Evolutionary conservation across 768 basidiomycete species (phyloP).

Genomic region (Krasilnikovozyma curviuscula): DNA sequence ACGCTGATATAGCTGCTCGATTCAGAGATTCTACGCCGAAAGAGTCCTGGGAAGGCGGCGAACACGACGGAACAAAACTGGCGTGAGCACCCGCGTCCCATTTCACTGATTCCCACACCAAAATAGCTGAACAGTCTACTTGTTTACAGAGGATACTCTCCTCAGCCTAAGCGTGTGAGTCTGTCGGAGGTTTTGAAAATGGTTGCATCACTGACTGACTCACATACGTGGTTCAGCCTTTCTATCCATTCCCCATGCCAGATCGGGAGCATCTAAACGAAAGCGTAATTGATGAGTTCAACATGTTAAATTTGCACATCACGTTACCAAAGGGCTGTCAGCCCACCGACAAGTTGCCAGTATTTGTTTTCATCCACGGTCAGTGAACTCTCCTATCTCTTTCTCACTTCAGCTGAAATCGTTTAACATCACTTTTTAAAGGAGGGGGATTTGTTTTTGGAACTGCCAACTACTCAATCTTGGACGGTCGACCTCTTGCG

Average conservation of each 20-base stretch:
- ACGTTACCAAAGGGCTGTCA: slow-evolving; percentile 1
- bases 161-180: slow-evolving; percentile 5
- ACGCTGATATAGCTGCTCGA: slow-evolving; percentile 1
- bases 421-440: no score
- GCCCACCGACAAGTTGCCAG: not conserved
- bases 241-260: slow-evolving; percentile 12
- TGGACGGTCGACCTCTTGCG: slow-evolving; percentile 3
- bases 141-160: not conserved
- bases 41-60: not conserved
- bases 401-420: no score
- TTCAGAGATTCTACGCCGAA: not conserved
- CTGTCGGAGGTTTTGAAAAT: no score
- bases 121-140: not conserved
- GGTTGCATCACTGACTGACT: no score
- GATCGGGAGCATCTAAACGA: slow-evolving; percentile 3
- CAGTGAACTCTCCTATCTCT: no score
- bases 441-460: slow-evolving; percentile 12
- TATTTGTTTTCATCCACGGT: slow-evolving; percentile 13
- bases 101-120: no score
- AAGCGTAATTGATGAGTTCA: slow-evolving; percentile 6
- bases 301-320: slow-evolving; percentile 8
- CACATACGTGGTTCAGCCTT: no score
- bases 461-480: slow-evolving; percentile 5
- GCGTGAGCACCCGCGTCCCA: no score
- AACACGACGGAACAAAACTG: not conserved